Evolutionary conservation across 2,329 filamentous ascomycete genomes (phyloP), one percentile per base, ranked within the genome.

Genomic region (Cordyceps sp.): DNA sequence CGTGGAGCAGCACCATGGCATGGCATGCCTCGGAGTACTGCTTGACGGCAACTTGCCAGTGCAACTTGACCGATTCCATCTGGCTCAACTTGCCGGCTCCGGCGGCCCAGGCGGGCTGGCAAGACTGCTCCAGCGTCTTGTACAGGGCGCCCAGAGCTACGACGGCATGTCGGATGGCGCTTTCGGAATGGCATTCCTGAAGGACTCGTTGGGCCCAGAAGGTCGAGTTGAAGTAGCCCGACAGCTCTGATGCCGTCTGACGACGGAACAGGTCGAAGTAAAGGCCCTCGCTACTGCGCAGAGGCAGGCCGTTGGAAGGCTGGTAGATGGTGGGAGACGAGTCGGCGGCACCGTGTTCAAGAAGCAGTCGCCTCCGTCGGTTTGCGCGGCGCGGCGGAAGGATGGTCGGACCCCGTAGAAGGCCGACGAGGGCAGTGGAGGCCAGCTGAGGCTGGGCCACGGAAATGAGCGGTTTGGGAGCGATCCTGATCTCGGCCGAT

Each of bases 71-170:
- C 24, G 45, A 39, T 27, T 57, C 55, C 30, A 62, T 22, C 7
- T 38, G 34, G 6, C n/a, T n/a, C n/a, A n/a, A n/a, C n/a, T n/a
- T n/a, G 30, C 38, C 23, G 36, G 36, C 5, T 40, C 28, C 3
- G 62, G 62, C n/a, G n/a, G n/a, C n/a, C n/a, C n/a, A n/a, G 2
- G 62, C 58, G 3, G 64, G 62, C 38, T 66, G 65, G 16, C 59
- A 61, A 5, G 63, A 61, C 45, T 69, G 65, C 35, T 78, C 73
- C 6, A 77, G 50, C 1, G 72, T 76, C 48, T 77, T 77, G 49
- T 79, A 78, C 25, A 80, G 53, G 4, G 73, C 72, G 13, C 73
- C 74, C 7, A 80, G 55, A 6, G 74, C 75, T 17, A 78, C 62
- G 9, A 79, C 72, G 10, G 73, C 70, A 47, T 78, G 71, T 10